Evolutionary conservation across 2,329 filamentous ascomycete species (phyloP).

Genomic region (Scorias spongiosa): DNA sequence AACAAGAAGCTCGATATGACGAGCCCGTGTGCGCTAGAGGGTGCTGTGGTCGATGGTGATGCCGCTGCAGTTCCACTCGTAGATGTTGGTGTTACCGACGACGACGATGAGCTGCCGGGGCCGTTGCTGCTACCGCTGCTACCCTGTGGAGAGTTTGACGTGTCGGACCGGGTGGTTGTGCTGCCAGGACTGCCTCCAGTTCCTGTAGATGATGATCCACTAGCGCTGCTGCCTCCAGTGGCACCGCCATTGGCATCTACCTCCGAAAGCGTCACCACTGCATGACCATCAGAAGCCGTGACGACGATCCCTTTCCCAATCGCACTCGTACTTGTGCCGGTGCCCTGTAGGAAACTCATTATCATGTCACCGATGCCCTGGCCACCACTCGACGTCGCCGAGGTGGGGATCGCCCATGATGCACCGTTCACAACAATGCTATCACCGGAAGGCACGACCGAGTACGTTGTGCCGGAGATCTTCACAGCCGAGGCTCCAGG

Average conservation of each 20-base stretch:
- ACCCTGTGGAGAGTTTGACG: background rate
- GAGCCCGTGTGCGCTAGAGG: no score
- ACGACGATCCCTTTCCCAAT: background rate
- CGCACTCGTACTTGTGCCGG: background rate
- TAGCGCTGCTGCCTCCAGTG: no score
- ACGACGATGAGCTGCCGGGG: background rate
- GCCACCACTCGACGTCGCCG: background rate
- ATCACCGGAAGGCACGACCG: slow-evolving; percentile 1
- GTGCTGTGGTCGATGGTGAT: background rate
- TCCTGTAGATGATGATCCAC: no score
- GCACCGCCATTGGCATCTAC: background rate
- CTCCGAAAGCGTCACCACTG: background rate
- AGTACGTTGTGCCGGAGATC: slow-evolving; percentile 2
- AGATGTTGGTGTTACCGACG: background rate
- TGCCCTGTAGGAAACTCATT: background rate
- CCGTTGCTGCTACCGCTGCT: background rate
- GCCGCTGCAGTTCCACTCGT: background rate
- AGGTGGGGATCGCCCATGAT: background rate
- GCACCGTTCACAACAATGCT: slow-evolving; percentile 1
- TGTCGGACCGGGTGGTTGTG: no score
- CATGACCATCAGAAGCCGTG: background rate
- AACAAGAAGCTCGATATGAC: no score
- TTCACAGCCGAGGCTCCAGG: slow-evolving; percentile 1
- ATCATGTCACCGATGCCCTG: background rate
- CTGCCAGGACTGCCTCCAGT: no score